These are phyloP conservation scores for Lolium rigidum DNA, from an alignment of 176 grass and related monocot genomes.

Conservation along the genomic window DNA sequence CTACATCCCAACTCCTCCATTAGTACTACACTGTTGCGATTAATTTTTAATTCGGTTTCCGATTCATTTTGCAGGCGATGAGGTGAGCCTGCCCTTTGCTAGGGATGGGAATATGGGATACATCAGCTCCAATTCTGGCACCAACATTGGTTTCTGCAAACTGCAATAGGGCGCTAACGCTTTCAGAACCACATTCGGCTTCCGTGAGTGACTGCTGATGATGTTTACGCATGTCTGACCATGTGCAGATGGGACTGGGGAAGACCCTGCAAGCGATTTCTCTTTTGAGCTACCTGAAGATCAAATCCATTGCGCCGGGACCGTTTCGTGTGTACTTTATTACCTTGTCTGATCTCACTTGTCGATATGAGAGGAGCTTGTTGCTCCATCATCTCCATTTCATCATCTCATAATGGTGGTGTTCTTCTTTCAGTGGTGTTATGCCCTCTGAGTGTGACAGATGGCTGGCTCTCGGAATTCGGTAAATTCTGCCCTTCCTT, in stretches of 20 bases:
- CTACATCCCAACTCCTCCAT: not conserved
- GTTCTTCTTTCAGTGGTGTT: slow-evolving; percentile 71
- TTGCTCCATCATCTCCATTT: slow-evolving; percentile 31
- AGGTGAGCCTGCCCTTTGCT: slow-evolving; percentile 52
- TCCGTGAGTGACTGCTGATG: not conserved
- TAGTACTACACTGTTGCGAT: not conserved
- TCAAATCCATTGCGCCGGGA: slow-evolving; percentile 50
- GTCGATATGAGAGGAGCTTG: not conserved
- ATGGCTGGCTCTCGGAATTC: slow-evolving; percentile 88
- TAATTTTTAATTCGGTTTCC: not conserved
- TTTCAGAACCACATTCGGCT: not conserved
- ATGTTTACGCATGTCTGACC: not conserved
- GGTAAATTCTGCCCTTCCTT: slow-evolving; percentile 72
- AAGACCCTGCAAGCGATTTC: slow-evolving; percentile 96
- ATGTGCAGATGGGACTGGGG: slow-evolving; percentile 83
- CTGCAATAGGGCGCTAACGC: not conserved
- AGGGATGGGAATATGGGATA: too few species aligned
- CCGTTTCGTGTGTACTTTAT: slow-evolving; percentile 67
- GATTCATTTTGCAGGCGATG: slow-evolving; percentile 64
- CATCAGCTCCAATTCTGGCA: too few species aligned
- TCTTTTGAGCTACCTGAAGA: slow-evolving; percentile 81
- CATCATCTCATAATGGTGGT: slow-evolving; percentile 16
- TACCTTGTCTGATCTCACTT: not conserved
- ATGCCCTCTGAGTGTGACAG: slow-evolving; percentile 85
- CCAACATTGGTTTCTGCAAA: too few species aligned